Base-by-base conservation (phyloP, 2,329 filamentous ascomycete genomes). In the Dichotomopilus funicola region DNA sequence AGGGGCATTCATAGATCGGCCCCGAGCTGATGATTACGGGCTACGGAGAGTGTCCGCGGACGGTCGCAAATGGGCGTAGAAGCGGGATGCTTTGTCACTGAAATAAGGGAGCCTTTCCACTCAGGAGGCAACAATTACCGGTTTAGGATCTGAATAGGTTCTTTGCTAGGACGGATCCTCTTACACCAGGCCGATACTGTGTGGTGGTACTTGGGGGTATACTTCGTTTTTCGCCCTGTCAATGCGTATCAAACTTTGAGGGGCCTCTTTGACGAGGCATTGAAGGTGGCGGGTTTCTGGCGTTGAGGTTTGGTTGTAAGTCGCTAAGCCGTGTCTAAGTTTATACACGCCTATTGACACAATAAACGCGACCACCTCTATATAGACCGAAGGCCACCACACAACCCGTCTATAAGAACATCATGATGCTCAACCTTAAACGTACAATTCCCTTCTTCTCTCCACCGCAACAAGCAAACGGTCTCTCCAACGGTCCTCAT, bases 101-200 rank as follows among this genome's bases (percentile, higher is more conserved):
- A 31, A 27, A 52, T 27, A 44, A 48, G 33, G 19, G 36, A 12
- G 27, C 6, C 6, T 35, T 41, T 13, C 35, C 40, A 44, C 31
- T 49, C 6, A 34, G 10, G 42, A 50, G 43, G 37, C 42, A 44
- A 47, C 44, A 45, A 36, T 59, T 60, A 33, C 61, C 62, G 45
- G 47, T 54, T 64, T 44, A 48, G 59, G 62, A 33, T 51, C 49
- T 64, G 56, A 62, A 64, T 64, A 63, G 54, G 12, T 37, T 37
- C 59, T 60, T 61, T 61, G 43, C 50, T 45, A 40, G 31, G 51
- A 10, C 31, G 35, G 8, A 42, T 38, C 19, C 19, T 27, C 19
- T 27, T 27, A 8, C 37, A 12, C 37, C 8, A 38, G 8, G 8
- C 37, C 37, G 45, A 49, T 42, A 38, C 36, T 49, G 34, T 52